Evolutionary conservation across 2,329 filamentous ascomycete species (phyloP), one percentile per base, ranked within the genome.

Genomic region (Scytalidium sp.): DNA sequence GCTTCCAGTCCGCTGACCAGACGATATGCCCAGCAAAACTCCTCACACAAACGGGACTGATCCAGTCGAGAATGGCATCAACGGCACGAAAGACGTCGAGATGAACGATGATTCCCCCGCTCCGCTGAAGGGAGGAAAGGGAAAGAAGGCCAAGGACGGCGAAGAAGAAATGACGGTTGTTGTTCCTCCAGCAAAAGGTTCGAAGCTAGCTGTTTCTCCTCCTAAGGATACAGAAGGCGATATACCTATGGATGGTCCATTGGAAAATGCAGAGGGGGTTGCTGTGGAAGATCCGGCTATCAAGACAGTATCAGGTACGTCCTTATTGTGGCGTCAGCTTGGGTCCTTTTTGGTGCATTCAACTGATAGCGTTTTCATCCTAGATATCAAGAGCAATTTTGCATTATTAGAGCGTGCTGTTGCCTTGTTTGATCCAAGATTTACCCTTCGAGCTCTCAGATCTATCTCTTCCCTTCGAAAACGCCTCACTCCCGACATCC

Each of bases 401-500:
- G 83, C 84, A 46, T 81, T 99, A 57, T 81, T 99, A 65, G 92
- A 97, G 65, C 88, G 91, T 64, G 94, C 92, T 58, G 93, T 99
- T 57, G 80, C 85, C 57, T 84, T 95, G 62, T 99, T 97, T 70
- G 94, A 99, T 73, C 84, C 92, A 52, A 86, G 94, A 75, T 99
- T 97, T 74, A 90, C 93, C 50, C 87, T 99, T 56, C 84, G 94
- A 66, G 94, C 94, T 54, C 82, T 99, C 56, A 88, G 94, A 64
- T 96, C 92, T 61, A 96, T 97, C 74, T 96, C 94, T 39, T 92
- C 91, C 49, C 85, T 97, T 68, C 90, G 94, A 69, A 97, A 97
- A 79, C 84, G 90, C 59, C 80, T 96, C 60, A 89, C 86, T 13
- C 81, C 88, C 51, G 88, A 93, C 60, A 85, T 96, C 60, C 78